A percentile compares a stretch with the other conserved stretches of the same genome.
Evolutionary conservation across 768 basidiomycete genomes (phyloP).

Genomic region (Suillus lakei): DNA sequence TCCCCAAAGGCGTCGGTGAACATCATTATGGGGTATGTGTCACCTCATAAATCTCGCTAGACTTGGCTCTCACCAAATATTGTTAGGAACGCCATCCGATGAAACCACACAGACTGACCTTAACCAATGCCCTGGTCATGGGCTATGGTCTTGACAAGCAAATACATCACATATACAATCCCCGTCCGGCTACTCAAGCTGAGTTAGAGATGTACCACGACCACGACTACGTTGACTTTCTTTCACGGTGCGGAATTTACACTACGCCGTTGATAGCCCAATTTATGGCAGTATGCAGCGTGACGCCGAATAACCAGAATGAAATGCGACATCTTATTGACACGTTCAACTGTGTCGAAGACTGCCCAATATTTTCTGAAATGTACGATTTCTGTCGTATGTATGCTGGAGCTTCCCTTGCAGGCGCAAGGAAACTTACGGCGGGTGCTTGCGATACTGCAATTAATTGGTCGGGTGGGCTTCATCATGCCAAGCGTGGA

Average conservation of each 20-base stretch:
- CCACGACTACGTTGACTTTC: slow-evolving; percentile 93
- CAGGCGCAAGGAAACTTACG: slow-evolving; percentile 87
- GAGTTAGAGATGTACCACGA: slow-evolving; percentile 94
- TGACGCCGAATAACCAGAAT: slow-evolving; percentile 75
- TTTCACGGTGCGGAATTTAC: slow-evolving; percentile 68
- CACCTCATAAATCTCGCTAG: background rate
- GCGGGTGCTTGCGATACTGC: slow-evolving; percentile 92
- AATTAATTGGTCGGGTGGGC: slow-evolving; percentile 98
- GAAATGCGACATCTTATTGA: slow-evolving; percentile 81
- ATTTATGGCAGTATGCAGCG: slow-evolving; percentile 49
- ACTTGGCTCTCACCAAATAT: slow-evolving; percentile 11
- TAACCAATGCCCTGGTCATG: slow-evolving; percentile 94
- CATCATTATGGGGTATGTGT: slow-evolving; percentile 92
- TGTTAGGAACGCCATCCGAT: slow-evolving; percentile 94
- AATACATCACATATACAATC: slow-evolving; percentile 91
- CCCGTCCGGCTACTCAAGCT: slow-evolving; percentile 83
- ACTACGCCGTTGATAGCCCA: slow-evolving; percentile 3
- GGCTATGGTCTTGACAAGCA: slow-evolving; percentile 96
- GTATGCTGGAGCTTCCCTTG: slow-evolving; percentile 92
- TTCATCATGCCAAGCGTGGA: slow-evolving; percentile 97
- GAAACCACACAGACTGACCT: slow-evolving; percentile 95
- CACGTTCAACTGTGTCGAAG: slow-evolving; percentile 93
- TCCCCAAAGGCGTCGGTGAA: slow-evolving; percentile 90
- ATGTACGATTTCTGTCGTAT: slow-evolving; percentile 94
- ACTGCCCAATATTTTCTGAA: slow-evolving; percentile 95